Evolutionary conservation across 805 yeast genomes (phyloP), one percentile per base, ranked within the genome.

Genomic region (Candida verbasci): DNA sequence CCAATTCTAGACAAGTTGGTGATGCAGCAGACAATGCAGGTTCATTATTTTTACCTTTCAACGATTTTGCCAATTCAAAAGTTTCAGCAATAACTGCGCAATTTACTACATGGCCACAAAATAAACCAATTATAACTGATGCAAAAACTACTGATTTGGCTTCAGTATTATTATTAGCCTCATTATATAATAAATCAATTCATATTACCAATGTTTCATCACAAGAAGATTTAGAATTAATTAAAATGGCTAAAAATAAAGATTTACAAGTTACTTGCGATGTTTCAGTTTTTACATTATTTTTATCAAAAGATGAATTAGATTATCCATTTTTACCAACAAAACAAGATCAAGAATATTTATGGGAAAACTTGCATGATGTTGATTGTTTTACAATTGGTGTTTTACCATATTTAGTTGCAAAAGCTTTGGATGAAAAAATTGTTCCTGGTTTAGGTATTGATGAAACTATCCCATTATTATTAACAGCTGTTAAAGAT

Each of bases 131-230:
- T 42, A 74, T 89, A 45, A 87, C 96, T 28, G 97, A 91, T 62
- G 96, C 97, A 34, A 80, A 78, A 58, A 81, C 91, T 17, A 85
- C 96, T 26, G 91, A 87, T 53, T 71, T 91, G 53, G 97, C 97
- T n/a, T 85, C 96, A 3, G 82, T 89, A 30, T 68, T 91, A 57
- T 74, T 91, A 53, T 70, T 91, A 63, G 95, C 97, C 29, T 84
- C 96, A 18, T 74, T 91, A 56, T 88, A 86, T 70, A 75, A 69
- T 64, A 77, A 95, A 53, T 70, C 87, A 27, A 82, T 91, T 46
- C 97, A 91, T 62, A 80, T 91, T 50, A 86, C 95, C 38, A 88
- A 85, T 47, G 93, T 91, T 35, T 78, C 85, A 28, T 72, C 82
- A 41, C 78, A 74, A 55, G 86, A 82, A 47, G 97, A 91, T 60